Evolutionary conservation across 129 eudicot species (phyloP).

Genomic region (Flaveria sonorensis): DNA sequence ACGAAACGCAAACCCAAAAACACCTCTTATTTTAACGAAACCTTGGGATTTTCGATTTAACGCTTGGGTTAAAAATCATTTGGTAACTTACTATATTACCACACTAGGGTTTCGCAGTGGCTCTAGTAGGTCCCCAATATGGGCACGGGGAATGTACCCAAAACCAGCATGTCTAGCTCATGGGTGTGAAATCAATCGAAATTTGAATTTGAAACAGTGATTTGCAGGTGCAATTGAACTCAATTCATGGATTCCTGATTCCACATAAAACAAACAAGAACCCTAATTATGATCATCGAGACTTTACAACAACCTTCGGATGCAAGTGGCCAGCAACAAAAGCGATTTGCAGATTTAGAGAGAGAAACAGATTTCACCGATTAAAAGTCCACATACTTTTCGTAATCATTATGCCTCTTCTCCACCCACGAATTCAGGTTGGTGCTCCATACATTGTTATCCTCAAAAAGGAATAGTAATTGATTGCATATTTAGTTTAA

Average conservation of each 20-base stretch:
- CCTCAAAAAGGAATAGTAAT: not conserved
- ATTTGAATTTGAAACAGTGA: not conserved
- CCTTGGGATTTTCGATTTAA: too few relatives aligned
- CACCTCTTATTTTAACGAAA: too few relatives aligned
- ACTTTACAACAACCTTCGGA: conserved; percentile 10
- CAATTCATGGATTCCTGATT: conserved; percentile 16
- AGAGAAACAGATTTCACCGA: conserved; percentile 26
- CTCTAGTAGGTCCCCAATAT: conserved; percentile 8
- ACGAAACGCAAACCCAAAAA: too few relatives aligned
- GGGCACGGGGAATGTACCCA: conserved; percentile 17
- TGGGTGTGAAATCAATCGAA: conserved; percentile 12
- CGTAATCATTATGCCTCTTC: conserved; percentile 25
- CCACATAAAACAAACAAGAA: conserved; percentile 7
- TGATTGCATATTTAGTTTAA: not conserved
- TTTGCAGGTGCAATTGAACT: conserved; percentile 15
- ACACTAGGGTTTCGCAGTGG: not conserved
- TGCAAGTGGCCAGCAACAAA: conserved; percentile 28
- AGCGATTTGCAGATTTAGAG: conserved; percentile 28
- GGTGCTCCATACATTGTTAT: conserved; percentile 18
- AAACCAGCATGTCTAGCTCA: not conserved
- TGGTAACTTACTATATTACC: too few relatives aligned
- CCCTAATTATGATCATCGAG: conserved; percentile 18
- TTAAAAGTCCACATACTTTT: conserved; percentile 31
- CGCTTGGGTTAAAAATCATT: too few relatives aligned
- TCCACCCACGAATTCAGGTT: conserved; percentile 38